These are phyloP conservation scores for Colletotrichum melonis DNA, from an alignment of 2,329 filamentous ascomycete species.

Conservation along the genomic window DNA sequence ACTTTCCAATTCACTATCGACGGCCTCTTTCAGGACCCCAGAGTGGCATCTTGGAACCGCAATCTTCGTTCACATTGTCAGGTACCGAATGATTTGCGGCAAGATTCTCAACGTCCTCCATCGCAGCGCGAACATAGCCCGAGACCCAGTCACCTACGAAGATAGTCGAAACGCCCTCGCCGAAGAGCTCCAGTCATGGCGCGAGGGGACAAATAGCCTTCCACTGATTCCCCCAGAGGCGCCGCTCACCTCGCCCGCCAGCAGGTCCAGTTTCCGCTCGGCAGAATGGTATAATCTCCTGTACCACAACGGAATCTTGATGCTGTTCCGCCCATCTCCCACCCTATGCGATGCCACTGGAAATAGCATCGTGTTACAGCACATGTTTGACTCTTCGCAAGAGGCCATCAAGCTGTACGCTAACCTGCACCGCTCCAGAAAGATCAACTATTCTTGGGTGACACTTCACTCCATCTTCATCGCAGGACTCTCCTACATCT, in stretches of 20 bases:
- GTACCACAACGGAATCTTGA: constrained; percentile 55
- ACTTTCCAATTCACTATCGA: constrained; percentile 5
- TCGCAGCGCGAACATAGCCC: constrained; percentile 40
- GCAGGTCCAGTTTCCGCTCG: constrained; percentile 52
- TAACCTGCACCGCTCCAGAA: constrained; percentile 54
- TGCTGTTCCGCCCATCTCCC: constrained; percentile 55
- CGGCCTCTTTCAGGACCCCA: background rate
- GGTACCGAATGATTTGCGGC: constrained; percentile 53
- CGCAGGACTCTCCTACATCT: constrained; percentile 56
- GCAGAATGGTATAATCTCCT: constrained; percentile 55
- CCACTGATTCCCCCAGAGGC: constrained; percentile 42
- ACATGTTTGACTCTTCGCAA: constrained; percentile 51
- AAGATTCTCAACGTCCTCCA: constrained; percentile 50
- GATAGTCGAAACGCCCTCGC: constrained; percentile 40
- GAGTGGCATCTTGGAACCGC: constrained; percentile 37
- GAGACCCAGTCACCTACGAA: constrained; percentile 32
- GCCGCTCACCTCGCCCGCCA: constrained; percentile 33
- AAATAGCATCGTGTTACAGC: constrained; percentile 45
- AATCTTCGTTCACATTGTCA: constrained; percentile 52
- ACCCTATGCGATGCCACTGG: constrained; percentile 42
- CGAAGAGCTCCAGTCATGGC: constrained; percentile 46
- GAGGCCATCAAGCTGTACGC: constrained; percentile 56
- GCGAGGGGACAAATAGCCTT: constrained; percentile 41
- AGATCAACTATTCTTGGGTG: constrained; percentile 62
- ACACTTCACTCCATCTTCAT: constrained; percentile 61